Evolutionary conservation across 306 rosid species (phyloP), one percentile per base, ranked within the genome.

Genomic region (Prunus persica): DNA sequence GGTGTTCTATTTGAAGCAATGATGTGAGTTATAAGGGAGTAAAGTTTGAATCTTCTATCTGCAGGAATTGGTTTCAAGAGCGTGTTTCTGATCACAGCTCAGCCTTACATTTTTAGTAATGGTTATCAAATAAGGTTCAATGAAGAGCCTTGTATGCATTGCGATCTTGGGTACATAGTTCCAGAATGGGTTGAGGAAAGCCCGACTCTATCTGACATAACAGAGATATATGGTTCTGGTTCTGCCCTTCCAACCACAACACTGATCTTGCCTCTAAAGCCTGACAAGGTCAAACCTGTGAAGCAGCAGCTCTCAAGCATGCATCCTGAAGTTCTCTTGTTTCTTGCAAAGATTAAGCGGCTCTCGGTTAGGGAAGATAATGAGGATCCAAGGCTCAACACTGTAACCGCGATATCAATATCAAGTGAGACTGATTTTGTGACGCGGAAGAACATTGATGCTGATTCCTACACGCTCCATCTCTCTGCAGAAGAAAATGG

Each of bases 31-130:
- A 38, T 6, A 38, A 38, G 9, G 43, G 43, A 38, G 9, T 38
- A 38, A 38, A 38, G 2, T 38, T 38, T 38, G 43, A 38, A 38
- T 38, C 9, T 38, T 38, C 7, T 38, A 76, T 73, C 56, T 77
- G 78, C 90, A 93, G 98, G 98, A n/a, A 93, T 93, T 62, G 96
- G 96, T 16, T 91, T 91, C 89, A 91, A 93, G 86, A 91, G 97
- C 80, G 98, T 93, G 4, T 93, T 93, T 79, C 81, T 93, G 70
- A 83, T 93, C 55, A 84, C 96, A 65, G 67, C 89, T 27, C 71
- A 62, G 46, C 97, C 98, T 2, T 87, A 88, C 61, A 89, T 93
- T 43, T 91, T 88, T 72, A 91, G 97, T 76, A 91, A 91, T 6
- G 98, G 96, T 52, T 93, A 93, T 79, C 92, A 89, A 56, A 93